Base-by-base conservation (phyloP, 2,329 filamentous ascomycete species). In the Penicillium brevicompactum region DNA sequence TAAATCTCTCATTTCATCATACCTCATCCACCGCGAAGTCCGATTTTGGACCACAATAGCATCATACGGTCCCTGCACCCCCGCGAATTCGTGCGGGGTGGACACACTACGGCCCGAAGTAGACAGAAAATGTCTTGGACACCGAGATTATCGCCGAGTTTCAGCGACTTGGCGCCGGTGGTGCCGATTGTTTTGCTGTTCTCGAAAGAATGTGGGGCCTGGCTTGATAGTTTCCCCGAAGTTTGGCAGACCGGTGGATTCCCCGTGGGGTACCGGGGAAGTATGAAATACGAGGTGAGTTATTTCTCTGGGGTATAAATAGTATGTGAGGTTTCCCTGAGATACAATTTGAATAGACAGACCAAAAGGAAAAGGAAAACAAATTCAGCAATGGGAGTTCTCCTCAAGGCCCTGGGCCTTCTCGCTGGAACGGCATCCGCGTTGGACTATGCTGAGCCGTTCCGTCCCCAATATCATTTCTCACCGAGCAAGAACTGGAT, bases 381-480 rank as follows among this genome's bases (percentile, higher is more conserved):
- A 27, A 5, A 27, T 27, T 8, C 24, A 5, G 24, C 24, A 27
- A 56, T 56, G 56, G 22, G 47, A 5, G 31, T 30, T 11, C 49
- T 41, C 34, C 11, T 38, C 7, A 22, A 40, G 34, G 34, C 46
- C 8, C 22, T 46, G 2, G 51, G 32, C n/a, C 47, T 59, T 24
- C 38, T 57, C 6, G 56, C 56, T n/a, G 45, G 54, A 8, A 37
- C 54, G 30, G 50, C 45, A 11, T 49, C 31, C 27, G 54, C 49
- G 14, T n/a, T 45, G n/a, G 40, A 16, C 42, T 53, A 58, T 53
- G 49, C 51, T 38, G 49, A 58, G 18, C 49, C 48, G 18, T 51
- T 49, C 30, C 53, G 52, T 24, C 44, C 51, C n/a, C 58, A 55
- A 48, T 53, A 50, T n/a, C 52, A 58, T 45, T 55, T 57, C 31